A percentile compares a stretch with the other conserved stretches of the same genome.
Evolutionary conservation across 1,284 basidiomycete genomes (phyloP).

Genomic region (Ceratobasidium sp.): DNA sequence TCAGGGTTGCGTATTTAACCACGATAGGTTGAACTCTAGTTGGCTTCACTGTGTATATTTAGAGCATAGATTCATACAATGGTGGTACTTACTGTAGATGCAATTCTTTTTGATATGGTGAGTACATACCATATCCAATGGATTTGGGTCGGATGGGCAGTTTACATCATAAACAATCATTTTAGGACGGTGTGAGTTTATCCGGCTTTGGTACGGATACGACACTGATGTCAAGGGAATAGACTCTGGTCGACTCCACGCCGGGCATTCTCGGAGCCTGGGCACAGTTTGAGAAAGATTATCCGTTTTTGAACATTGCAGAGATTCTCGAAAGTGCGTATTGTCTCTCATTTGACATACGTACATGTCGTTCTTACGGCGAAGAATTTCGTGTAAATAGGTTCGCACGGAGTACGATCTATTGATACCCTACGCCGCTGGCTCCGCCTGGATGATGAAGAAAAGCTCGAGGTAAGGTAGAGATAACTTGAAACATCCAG

Average conservation of each 20-base stretch:
- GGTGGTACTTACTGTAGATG: slow-evolving; percentile 34
- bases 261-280: slow-evolving; percentile 70
- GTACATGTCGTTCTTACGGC: neutral
- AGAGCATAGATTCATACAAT: neutral
- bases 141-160: neutral
- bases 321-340: slow-evolving; percentile 50
- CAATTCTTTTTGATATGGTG: slow-evolving; percentile 38
- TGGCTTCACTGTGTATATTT: neutral
- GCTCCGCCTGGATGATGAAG: slow-evolving; percentile 66
- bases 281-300: slow-evolving; percentile 63
- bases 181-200: slow-evolving; percentile 16
- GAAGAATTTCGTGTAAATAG: slow-evolving; percentile 50
- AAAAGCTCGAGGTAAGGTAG: slow-evolving; percentile 58
- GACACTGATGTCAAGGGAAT: neutral
- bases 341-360: slow-evolving; percentile 25
- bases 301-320: slow-evolving; percentile 58
- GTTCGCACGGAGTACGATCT: slow-evolving; percentile 74
- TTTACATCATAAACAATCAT: neutral
- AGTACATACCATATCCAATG: neutral
- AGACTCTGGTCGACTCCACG: slow-evolving; percentile 72
- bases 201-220: neutral
- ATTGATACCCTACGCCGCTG: slow-evolving; percentile 73
- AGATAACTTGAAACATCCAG: neutral
- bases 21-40: neutral
- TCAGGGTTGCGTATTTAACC: neutral